These are phyloP conservation scores for Stachybotrys echinatus DNA, from an alignment of 2,329 filamentous ascomycete species.

Conservation along the genomic window DNA sequence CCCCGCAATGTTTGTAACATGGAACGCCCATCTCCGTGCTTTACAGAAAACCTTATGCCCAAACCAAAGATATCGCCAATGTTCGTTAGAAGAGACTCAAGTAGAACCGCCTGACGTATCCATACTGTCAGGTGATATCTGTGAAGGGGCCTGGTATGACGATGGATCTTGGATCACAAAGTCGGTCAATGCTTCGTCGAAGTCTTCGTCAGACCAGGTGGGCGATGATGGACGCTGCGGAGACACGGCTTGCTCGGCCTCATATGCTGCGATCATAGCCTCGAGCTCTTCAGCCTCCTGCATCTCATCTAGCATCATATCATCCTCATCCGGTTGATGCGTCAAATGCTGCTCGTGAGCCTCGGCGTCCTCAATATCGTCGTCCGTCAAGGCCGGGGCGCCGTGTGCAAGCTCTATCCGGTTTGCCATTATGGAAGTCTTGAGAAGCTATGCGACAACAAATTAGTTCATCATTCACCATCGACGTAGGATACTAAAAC, in stretches of 20 bases:
- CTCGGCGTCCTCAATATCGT: slow-evolving; percentile 47
- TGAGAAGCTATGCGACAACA: slow-evolving; percentile 23
- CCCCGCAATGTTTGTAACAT: neutral
- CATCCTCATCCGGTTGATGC: slow-evolving; percentile 27
- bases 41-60: neutral
- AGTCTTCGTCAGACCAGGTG: slow-evolving; percentile 50
- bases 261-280: slow-evolving; percentile 46
- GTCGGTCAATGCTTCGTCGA: slow-evolving; percentile 54
- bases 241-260: slow-evolving; percentile 19
- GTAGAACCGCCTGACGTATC: slow-evolving; percentile 34
- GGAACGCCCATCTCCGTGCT: neutral
- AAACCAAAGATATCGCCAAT: neutral
- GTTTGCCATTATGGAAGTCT: slow-evolving; percentile 26
- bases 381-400: slow-evolving; percentile 37
- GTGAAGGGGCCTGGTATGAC: neutral
- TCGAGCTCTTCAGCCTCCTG: slow-evolving; percentile 53
- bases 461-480: slow-evolving; percentile 5
- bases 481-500: neutral
- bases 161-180: slow-evolving; percentile 21
- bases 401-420: slow-evolving; percentile 25
- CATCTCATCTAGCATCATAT: slow-evolving; percentile 45
- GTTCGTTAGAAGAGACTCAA: neutral
- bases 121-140: slow-evolving; percentile 33
- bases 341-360: slow-evolving; percentile 23
- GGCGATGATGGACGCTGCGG: slow-evolving; percentile 24